Evolutionary conservation across 352 stramenopile genomes (phyloP).

Genomic region (Phytophthora colocasiae): DNA sequence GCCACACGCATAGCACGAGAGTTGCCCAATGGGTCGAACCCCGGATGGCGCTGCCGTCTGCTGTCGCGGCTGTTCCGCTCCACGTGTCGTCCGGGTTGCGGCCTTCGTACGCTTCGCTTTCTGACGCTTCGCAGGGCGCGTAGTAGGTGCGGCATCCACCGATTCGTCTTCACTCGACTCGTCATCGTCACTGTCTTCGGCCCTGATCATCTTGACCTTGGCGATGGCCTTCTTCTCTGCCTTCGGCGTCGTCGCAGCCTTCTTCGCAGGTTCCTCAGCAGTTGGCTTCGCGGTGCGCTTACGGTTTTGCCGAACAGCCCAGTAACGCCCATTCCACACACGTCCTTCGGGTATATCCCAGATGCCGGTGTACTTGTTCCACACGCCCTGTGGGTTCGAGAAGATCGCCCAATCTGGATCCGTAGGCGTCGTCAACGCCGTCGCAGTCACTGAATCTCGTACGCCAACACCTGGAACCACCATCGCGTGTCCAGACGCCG

Average conservation of each 20-base stretch:
- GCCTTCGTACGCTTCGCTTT: background rate
- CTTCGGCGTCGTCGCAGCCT: background rate
- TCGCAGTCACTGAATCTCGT: background rate
- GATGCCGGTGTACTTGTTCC: background rate
- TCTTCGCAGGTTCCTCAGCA: background rate
- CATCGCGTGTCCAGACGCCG: background rate
- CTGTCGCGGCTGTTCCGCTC: too few species aligned
- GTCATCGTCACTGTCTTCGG: background rate
- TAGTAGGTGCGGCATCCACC: background rate
- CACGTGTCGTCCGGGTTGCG: too few species aligned
- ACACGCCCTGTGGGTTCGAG: background rate
- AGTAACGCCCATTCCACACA: background rate
- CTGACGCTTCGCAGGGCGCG: background rate
- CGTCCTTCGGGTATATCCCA: background rate
- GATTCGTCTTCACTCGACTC: background rate
- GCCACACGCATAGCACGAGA: background rate
- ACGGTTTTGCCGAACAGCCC: background rate
- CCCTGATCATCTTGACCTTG: background rate
- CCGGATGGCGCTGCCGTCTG: accelerated
- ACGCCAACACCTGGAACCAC: background rate
- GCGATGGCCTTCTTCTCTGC: background rate
- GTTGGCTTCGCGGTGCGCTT: background rate
- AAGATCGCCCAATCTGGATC: background rate
- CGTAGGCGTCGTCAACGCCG: background rate
- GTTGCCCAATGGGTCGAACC: background rate